A percentile compares a stretch with the other conserved stretches of the same genome.
phyloP scores from a whole-genome alignment of 495 filamentous ascomycete species.

The Hypoxylon lienhwacheense region DNA sequence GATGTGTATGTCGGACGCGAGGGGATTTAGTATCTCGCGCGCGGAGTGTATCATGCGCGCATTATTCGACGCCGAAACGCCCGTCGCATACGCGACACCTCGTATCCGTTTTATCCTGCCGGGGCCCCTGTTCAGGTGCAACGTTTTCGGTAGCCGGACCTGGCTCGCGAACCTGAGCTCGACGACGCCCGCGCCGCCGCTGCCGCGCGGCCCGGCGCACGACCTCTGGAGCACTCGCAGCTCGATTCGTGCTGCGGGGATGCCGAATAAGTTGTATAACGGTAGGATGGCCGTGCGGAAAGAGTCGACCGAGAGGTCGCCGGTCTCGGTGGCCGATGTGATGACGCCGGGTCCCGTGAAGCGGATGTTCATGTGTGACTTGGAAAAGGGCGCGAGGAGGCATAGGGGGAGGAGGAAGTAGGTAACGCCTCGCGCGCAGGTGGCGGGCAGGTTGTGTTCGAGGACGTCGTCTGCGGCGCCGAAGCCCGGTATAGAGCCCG shows the following conservation, averaged over 20 bases:
- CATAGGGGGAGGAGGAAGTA: conserved; percentile 92
- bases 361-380: conserved; percentile 80
- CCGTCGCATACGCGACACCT: conserved; percentile 89
- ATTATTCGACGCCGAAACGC: conserved; percentile 88
- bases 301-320: conserved; percentile 87
- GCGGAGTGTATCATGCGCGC: conserved; percentile 91
- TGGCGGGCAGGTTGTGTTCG: conserved; percentile 73
- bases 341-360: conserved; percentile 94
- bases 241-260: conserved; percentile 78
- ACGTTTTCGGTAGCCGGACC: conserved; percentile 86
- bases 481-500: conserved; percentile 68
- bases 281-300: conserved; percentile 93
- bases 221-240: conserved; percentile 78
- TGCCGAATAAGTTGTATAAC: conserved; percentile 85
- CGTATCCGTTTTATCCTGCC: conserved; percentile 86
- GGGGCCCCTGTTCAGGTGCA: conserved; percentile 79
- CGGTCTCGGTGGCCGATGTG: conserved; percentile 74
- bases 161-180: conserved; percentile 91
- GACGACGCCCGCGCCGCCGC: conserved; percentile 85
- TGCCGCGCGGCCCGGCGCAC: conserved; percentile 69
- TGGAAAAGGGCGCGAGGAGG: conserved; percentile 90
- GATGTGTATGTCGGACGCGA: conserved; percentile 83
- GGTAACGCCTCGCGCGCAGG: conserved; percentile 76
- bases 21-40: conserved; percentile 80
- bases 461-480: conserved; percentile 68